Base-by-base conservation (phyloP, 305 asterid genomes). In the Fraxinus latifolia region DNA sequence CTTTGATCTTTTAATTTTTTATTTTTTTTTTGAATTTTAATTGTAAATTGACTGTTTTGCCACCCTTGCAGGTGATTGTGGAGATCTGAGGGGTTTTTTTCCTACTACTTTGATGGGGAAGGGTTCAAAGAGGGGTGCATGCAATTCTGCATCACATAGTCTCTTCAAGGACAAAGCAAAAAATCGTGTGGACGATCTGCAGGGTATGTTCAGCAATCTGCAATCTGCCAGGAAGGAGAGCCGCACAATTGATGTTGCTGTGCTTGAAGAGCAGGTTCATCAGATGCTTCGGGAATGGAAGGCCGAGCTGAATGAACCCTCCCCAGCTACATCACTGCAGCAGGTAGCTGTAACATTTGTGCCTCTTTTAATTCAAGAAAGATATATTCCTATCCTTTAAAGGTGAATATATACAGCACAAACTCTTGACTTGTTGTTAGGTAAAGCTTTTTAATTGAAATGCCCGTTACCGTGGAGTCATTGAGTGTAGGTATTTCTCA, bases 281-380 rank as follows among this genome's bases (percentile, higher is more conserved):
- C 99, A 91, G 94, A 90, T 93, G 97, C 99, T 95, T 44, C 97
- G 98, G 0, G 98, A 95, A 78, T 93, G 97, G 98, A 91, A 93
- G 83, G 85, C 94, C 74, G 99, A 95, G 88, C 97, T 93, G 80
- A 90, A 87, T 81, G 94, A 92, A 85, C 97, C 98, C 25, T 90
- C 98, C 79, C 99, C 99, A 21, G 97, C 99, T 47, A 86, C 99
- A 83, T 95, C 99, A 23, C 82, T 91, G 87, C 98, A 95, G 89
- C 92, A 91, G 91, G 94, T 88, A 87, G 50, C 14, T 67, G n/a
- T 29, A n/a, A 19, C 65, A 55, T 55, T 55, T 0, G 25, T 1
- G 39, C 23, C 33, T 85, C 65, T 7, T 60, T 77, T 21, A 9
- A 29, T 60, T 32, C 76, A 68, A 81, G 70, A 27, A 67, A 81